Conservation (phyloP, 2,329 filamentous ascomycete genomes). For the Xylariaceae sp. region DNA sequence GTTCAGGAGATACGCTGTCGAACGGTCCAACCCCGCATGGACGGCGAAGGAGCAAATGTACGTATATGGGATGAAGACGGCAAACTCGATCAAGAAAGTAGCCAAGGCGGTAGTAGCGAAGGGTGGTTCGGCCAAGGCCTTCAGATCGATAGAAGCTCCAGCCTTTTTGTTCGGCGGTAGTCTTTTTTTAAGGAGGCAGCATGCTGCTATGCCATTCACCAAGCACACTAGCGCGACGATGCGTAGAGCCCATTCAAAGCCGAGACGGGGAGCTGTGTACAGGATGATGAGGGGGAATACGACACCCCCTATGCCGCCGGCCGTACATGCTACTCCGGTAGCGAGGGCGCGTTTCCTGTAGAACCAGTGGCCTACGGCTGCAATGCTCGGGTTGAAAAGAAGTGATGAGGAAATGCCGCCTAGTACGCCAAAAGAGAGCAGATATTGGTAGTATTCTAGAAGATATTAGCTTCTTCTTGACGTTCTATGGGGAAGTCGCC, state of each 20-base stretch:
- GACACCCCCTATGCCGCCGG: slow-evolving; percentile 13
- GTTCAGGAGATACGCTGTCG: slow-evolving; percentile 13
- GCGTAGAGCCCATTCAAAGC: slow-evolving; percentile 14
- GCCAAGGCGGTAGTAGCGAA: slow-evolving; percentile 13
- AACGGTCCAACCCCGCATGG: slow-evolving; percentile 8
- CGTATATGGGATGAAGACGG: slow-evolving; percentile 16
- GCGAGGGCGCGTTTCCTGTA: slow-evolving; percentile 12
- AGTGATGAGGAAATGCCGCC: slow-evolving; percentile 13
- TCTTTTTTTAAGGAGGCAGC: slow-evolving; percentile 11
- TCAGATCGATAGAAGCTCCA: slow-evolving; percentile 13
- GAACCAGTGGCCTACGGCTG: slow-evolving; percentile 15
- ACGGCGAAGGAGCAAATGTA: slow-evolving; percentile 11
- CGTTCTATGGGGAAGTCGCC: neutral
- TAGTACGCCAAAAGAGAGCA: slow-evolving; percentile 16
- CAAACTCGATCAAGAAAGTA: slow-evolving; percentile 14
- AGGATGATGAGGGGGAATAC: slow-evolving; percentile 12
- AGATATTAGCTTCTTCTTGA: neutral
- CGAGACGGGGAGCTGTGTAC: slow-evolving; percentile 10
- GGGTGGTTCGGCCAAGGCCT: slow-evolving; percentile 7
- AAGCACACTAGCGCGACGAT: slow-evolving; percentile 11
- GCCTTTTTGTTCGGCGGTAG: slow-evolving; percentile 14
- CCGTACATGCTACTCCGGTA: slow-evolving; percentile 15
- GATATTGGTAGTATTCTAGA: slow-evolving; percentile 13
- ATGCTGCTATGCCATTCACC: slow-evolving; percentile 2
- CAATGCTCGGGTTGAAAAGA: slow-evolving; percentile 15